Base-by-base conservation (phyloP, 768 basidiomycete genomes). In the Mycena olivaceomarginata region DNA sequence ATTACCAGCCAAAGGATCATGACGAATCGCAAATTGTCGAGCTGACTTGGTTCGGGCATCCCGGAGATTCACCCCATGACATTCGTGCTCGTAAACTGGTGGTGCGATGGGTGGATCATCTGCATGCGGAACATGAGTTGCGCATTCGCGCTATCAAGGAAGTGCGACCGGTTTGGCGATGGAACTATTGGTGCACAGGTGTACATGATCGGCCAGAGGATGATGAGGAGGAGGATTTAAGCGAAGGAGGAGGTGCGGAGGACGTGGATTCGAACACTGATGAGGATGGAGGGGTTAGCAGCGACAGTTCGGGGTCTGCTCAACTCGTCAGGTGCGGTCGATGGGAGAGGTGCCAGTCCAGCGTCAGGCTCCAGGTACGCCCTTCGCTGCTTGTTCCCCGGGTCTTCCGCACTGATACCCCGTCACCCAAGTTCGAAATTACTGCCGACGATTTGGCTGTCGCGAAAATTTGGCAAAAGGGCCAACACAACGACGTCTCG, bases 381-480 rank as follows among this genome's bases (percentile, higher is more conserved):
- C n/a, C 43, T 11, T 45, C 31, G 2, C 31, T 4, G 31, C 4
- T 31, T 31, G 31, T 31, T 31, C 31, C 2, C 31, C 31, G 31
- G 18, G 7, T 7, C 48, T 4, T 51, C 12, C 11, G 48, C 48
- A 16, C 7, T 51, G 18, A 7, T n/a, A 20, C 13, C 18, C 18
- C 51, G 25, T 20, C 18, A 51, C 59, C 12, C 10, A 22, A 75
- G 74, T 57, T 69, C 12, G 67, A 75, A 22, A 16, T 75, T 18
- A 64, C 62, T 2, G 74, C 67, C 3, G 60, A 70, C 8, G 51
- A 75, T 13, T 46, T 68, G 13, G 39, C 37, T n/a, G 7, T 43
- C 4, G 60, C 64, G 3, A 51, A 68, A 39, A 75, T 75, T n/a
- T 75, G 60, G 67, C 74, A 75, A n/a, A 48, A 7, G 20, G 41